phyloP scores from a whole-genome alignment of 177 flowering plant species.

The Vitis hybrid region DNA sequence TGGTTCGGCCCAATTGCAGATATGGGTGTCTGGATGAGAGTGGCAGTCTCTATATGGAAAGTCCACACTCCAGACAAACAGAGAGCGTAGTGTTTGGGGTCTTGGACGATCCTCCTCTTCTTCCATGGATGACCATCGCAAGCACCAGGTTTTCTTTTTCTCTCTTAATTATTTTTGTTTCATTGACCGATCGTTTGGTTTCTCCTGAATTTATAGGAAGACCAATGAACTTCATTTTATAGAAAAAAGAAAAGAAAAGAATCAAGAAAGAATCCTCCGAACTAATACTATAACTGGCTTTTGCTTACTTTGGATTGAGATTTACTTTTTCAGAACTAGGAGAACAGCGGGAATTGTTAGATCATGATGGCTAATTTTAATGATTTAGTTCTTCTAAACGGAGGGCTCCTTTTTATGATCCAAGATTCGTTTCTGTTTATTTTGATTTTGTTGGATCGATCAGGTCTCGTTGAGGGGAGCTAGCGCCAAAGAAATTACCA shows the following conservation, averaged over 20 bases:
- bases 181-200: not conserved
- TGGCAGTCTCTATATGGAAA: not conserved
- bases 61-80: not conserved
- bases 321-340: too few relatives aligned
- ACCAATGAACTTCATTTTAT: too few relatives aligned
- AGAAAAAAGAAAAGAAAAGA: too few relatives aligned
- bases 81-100: not conserved
- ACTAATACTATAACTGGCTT: not conserved
- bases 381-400: too few relatives aligned
- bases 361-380: too few relatives aligned
- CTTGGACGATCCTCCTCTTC: not conserved
- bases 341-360: too few relatives aligned
- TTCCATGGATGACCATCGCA: constrained; percentile 37
- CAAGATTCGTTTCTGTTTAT: too few relatives aligned
- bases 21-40: not conserved
- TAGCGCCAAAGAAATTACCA: constrained; percentile 81
- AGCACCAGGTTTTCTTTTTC: constrained; percentile 33
- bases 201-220: too few relatives aligned
- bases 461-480: constrained; percentile 94
- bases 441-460: not conserved
- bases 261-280: not conserved
- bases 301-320: too few relatives aligned
- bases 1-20: not conserved
- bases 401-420: too few relatives aligned
- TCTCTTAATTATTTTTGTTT: constrained; percentile 3